Conservation (phyloP, 2,329 filamentous ascomycete genomes). For the Colletotrichum eremochloae region DNA sequence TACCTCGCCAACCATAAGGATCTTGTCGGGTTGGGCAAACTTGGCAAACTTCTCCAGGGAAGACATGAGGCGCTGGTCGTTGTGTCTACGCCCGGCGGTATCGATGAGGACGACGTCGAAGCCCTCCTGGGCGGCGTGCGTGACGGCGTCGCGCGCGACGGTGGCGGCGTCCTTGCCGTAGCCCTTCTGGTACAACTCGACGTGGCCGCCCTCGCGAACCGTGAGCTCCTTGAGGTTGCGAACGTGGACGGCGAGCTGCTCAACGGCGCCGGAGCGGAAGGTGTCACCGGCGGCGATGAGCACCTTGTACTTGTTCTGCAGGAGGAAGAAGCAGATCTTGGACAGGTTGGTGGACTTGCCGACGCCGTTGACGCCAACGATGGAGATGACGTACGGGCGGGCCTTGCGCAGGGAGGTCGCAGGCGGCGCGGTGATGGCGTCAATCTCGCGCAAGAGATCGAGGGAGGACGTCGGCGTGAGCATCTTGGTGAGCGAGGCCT, state of each 20-base stretch:
- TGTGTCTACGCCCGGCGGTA: constrained; percentile 93
- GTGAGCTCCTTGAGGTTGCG: constrained; percentile 92
- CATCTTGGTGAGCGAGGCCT: constrained; percentile 93
- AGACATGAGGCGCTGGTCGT: constrained; percentile 96
- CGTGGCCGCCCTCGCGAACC: constrained; percentile 83
- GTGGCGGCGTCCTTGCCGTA: constrained; percentile 98
- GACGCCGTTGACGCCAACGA: constrained; percentile 97
- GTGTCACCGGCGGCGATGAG: constrained; percentile 96
- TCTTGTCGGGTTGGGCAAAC: constrained; percentile 96
- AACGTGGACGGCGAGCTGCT: constrained; percentile 96
- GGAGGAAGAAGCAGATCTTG: constrained; percentile 97
- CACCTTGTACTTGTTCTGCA: constrained; percentile 97
- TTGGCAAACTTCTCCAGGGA: constrained; percentile 98
- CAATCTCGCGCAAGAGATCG: constrained; percentile 94
- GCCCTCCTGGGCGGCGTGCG: constrained; percentile 77
- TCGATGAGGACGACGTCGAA: constrained; percentile 98
- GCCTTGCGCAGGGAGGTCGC: constrained; percentile 71
- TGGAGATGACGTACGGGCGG: constrained; percentile 96
- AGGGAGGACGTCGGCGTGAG: constrained; percentile 95
- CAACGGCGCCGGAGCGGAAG: constrained; percentile 96
- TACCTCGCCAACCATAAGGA: constrained; percentile 88
- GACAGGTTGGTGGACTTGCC: constrained; percentile 98
- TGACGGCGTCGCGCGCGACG: constrained; percentile 94
- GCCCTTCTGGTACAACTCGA: constrained; percentile 96
- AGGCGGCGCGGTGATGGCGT: constrained; percentile 78